Evolutionary conservation across 2,329 filamentous ascomycete genomes (phyloP).

Genomic region (Elsinoe necatrix): DNA sequence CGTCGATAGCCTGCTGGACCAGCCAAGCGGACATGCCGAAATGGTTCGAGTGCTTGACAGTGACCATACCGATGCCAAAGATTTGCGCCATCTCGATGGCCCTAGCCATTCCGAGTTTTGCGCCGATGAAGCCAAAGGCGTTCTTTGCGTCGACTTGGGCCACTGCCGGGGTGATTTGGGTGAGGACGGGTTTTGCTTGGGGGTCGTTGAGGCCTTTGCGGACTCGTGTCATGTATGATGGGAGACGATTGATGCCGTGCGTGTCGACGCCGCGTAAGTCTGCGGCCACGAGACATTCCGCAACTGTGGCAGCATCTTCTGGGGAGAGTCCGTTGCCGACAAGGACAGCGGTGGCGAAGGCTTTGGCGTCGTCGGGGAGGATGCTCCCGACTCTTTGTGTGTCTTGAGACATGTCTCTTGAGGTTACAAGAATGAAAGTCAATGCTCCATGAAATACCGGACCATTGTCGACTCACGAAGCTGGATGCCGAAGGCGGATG

Average conservation of each 20-base stretch:
- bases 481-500: background rate
- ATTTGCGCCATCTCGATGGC: conserved; percentile 57
- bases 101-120: conserved; percentile 53
- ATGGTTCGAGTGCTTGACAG: conserved; percentile 66
- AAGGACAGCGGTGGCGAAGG: conserved; percentile 48
- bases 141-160: conserved; percentile 59
- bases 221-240: conserved; percentile 65
- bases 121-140: conserved; percentile 64
- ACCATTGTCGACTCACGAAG: background rate
- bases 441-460: background rate
- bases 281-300: conserved; percentile 58
- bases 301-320: conserved; percentile 51
- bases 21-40: conserved; percentile 75
- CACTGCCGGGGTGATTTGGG: conserved; percentile 59
- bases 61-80: conserved; percentile 65
- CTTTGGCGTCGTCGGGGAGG: conserved; percentile 22
- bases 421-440: no score
- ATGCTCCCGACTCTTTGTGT: conserved; percentile 13
- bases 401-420: background rate
- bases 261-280: conserved; percentile 71
- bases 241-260: conserved; percentile 66
- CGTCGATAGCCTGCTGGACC: conserved; percentile 65
- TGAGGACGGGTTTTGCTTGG: conserved; percentile 48
- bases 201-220: conserved; percentile 58
- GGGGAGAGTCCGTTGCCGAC: conserved; percentile 50